Conservation (phyloP, 257 asterid genomes). For the Solanum sejunctum region DNA sequence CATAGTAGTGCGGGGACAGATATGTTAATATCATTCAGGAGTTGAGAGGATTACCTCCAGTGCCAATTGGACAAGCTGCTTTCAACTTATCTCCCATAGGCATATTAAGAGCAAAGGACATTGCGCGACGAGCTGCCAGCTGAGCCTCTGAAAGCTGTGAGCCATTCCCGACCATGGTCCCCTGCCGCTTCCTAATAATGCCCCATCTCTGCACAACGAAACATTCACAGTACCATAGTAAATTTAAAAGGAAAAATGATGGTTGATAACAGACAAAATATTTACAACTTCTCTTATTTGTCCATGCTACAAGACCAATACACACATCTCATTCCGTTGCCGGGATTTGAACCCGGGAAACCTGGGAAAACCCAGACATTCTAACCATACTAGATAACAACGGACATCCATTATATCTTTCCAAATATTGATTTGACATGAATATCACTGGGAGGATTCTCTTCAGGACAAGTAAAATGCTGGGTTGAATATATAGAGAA, state of each 20-base stretch:
- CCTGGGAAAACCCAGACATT: conserved; percentile 28
- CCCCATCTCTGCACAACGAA: conserved; percentile 64
- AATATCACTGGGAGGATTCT: not conserved
- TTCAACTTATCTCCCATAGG: conserved; percentile 41
- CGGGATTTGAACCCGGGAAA: conserved; percentile 35
- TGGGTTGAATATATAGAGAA: not conserved
- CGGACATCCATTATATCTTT: conserved; percentile 8
- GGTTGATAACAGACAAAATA: not conserved
- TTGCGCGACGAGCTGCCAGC: conserved; percentile 61
- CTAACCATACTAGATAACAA: conserved; percentile 27
- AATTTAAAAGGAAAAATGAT: not conserved
- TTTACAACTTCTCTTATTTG: not conserved
- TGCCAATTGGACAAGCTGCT: conserved; percentile 19
- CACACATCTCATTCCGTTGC: conserved; percentile 18
- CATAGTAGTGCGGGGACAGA: not conserved
- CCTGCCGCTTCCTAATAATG: conserved; percentile 43
- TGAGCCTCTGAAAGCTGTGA: conserved; percentile 57
- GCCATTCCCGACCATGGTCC: conserved; percentile 23
- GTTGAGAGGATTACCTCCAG: conserved; percentile 23
- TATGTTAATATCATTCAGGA: not conserved
- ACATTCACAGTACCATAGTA: not conserved
- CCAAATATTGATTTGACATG: not conserved
- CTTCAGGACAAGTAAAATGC: not conserved
- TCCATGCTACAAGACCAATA: not conserved
- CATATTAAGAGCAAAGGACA: conserved; percentile 42